These are phyloP conservation scores for Pichia sp. DNA, from an alignment of 1,139 yeast species.

Conservation along the genomic window DNA sequence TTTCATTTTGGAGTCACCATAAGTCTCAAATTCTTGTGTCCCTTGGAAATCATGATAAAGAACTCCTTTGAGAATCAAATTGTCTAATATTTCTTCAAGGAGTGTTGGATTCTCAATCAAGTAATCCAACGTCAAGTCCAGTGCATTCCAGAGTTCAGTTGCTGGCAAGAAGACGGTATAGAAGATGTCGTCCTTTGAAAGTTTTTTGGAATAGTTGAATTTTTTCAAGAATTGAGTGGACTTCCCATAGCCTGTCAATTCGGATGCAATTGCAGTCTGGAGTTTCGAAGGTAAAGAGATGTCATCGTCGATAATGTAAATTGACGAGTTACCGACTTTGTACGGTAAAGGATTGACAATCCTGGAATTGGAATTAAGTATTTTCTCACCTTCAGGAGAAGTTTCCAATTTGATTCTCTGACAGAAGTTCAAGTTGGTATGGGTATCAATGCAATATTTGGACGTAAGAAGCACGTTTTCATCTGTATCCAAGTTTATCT, in stretches of 20 bases:
- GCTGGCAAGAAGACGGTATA: constrained; percentile 81
- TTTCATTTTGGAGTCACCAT: constrained; percentile 38
- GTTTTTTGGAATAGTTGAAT: constrained; percentile 41
- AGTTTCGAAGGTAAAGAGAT: constrained; percentile 52
- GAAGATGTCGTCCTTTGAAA: constrained; percentile 37
- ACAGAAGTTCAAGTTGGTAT: constrained; percentile 39
- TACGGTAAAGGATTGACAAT: constrained; percentile 40
- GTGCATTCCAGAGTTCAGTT: constrained; percentile 64
- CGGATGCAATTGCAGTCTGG: constrained; percentile 49
- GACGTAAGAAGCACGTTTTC: constrained; percentile 10
- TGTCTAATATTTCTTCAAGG: constrained; percentile 49
- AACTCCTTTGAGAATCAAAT: constrained; percentile 57
- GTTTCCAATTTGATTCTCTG: constrained; percentile 42
- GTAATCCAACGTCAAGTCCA: constrained; percentile 60
- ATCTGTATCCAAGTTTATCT: constrained; percentile 35
- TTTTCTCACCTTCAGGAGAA: constrained; percentile 26
- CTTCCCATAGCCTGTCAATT: constrained; percentile 46
- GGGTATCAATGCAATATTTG: constrained; percentile 27
- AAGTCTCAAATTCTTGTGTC: constrained; percentile 31
- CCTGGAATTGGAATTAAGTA: constrained; percentile 34
- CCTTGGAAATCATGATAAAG: constrained; percentile 61
- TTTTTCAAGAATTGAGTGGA: constrained; percentile 49
- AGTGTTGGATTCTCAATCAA: constrained; percentile 49
- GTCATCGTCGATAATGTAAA: constrained; percentile 61
- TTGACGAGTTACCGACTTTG: constrained; percentile 52